A percentile compares a stretch with the other conserved stretches of the same genome.
phyloP scores from a whole-genome alignment of 2,329 filamentous ascomycete species.

The Trichothecium roseum region DNA sequence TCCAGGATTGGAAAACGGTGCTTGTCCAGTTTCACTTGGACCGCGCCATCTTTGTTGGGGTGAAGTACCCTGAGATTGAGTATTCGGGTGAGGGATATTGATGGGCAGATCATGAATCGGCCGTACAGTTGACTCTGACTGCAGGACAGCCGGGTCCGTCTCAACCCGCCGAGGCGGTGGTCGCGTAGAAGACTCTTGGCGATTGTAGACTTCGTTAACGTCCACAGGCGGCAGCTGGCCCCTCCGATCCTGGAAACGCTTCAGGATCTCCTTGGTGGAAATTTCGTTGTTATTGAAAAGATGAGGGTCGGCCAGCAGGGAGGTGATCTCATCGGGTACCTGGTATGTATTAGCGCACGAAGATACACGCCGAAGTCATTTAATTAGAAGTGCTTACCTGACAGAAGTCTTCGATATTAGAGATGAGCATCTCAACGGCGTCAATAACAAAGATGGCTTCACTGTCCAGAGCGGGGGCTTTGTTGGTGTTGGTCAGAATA shows the following conservation, averaged over 20 bases:
- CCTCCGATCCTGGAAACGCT: slow-evolving; percentile 75
- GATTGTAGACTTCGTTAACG: slow-evolving; percentile 44
- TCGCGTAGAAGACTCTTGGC: slow-evolving; percentile 46
- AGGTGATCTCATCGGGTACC: slow-evolving; percentile 88
- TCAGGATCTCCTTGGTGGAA: slow-evolving; percentile 94
- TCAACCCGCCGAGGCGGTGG: slow-evolving; percentile 59
- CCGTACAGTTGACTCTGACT: slow-evolving; percentile 74
- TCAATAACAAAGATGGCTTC: slow-evolving; percentile 92
- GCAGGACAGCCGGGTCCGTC: slow-evolving; percentile 76
- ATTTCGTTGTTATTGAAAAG: slow-evolving; percentile 81
- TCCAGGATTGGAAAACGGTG: slow-evolving; percentile 2
- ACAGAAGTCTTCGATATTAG: slow-evolving; percentile 92
- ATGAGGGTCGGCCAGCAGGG: slow-evolving; percentile 71
- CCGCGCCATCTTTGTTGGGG: slow-evolving; percentile 35
- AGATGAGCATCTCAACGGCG: slow-evolving; percentile 82
- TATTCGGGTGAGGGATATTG: slow-evolving; percentile 21
- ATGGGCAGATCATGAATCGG: slow-evolving; percentile 55
- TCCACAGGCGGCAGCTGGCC: slow-evolving; percentile 50
- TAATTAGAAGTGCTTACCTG: slow-evolving; percentile 55
- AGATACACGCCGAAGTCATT: background rate
- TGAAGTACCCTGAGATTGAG: slow-evolving; percentile 33
- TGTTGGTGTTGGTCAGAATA: slow-evolving; percentile 65
- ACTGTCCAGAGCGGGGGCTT: slow-evolving; percentile 60
- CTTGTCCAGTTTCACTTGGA: slow-evolving; percentile 12
- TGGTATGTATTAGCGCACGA: slow-evolving; percentile 23